phyloP scores from a whole-genome alignment of 2,329 filamentous ascomycete genomes.

The Colletotrichum musicola region DNA sequence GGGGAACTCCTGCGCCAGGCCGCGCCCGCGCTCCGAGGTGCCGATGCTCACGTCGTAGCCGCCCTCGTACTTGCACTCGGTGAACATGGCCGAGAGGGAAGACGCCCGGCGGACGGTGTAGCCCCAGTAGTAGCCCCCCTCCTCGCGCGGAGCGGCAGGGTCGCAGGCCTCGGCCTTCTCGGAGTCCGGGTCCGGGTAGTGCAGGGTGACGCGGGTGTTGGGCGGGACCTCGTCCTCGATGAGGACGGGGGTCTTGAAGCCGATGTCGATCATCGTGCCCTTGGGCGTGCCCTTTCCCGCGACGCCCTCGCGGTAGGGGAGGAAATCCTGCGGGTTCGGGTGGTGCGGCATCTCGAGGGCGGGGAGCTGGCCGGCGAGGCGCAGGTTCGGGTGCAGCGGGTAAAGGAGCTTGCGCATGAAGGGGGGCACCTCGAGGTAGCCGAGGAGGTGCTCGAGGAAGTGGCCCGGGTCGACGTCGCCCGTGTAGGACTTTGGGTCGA shows the following conservation, averaged over 20 bases:
- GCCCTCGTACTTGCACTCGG: slow-evolving; percentile 78
- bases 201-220: slow-evolving; percentile 80
- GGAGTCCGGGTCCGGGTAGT: slow-evolving; percentile 66
- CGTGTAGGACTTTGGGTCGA: slow-evolving; percentile 70
- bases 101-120: slow-evolving; percentile 76
- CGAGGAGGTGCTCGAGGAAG: slow-evolving; percentile 83
- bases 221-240: slow-evolving; percentile 74
- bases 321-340: slow-evolving; percentile 80
- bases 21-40: slow-evolving; percentile 81
- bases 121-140: slow-evolving; percentile 89
- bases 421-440: slow-evolving; percentile 86
- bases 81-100: slow-evolving; percentile 80
- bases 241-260: slow-evolving; percentile 66
- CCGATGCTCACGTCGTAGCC: slow-evolving; percentile 89
- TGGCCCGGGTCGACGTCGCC: slow-evolving; percentile 82
- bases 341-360: slow-evolving; percentile 90
- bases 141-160: slow-evolving; percentile 76
- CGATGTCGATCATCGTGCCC: slow-evolving; percentile 70
- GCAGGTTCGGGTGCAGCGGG: slow-evolving; percentile 82
- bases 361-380: slow-evolving; percentile 78
- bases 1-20: slow-evolving; percentile 61
- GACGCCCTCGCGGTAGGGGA: slow-evolving; percentile 83
- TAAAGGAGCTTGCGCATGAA: slow-evolving; percentile 84
- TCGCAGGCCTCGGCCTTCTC: slow-evolving; percentile 72
- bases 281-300: slow-evolving; percentile 62